phyloP scores from a whole-genome alignment of 345 rosid genomes.

The Carallia pectinifolia region DNA sequence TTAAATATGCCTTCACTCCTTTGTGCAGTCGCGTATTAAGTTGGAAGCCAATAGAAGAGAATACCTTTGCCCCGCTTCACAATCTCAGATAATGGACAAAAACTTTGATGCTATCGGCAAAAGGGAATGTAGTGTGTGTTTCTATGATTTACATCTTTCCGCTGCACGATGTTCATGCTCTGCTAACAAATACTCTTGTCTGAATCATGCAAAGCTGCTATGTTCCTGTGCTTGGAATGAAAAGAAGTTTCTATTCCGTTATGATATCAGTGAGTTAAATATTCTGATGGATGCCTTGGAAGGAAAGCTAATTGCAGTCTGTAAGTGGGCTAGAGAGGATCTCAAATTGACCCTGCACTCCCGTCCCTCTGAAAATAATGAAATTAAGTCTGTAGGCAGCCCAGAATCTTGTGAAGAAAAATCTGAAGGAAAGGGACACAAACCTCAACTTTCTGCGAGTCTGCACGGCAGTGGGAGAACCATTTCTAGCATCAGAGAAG shows the following conservation, averaged over 20 bases:
- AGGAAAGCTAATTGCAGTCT: slow-evolving; percentile 47
- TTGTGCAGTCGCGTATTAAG: slow-evolving; percentile 50
- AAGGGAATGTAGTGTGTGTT: slow-evolving; percentile 56
- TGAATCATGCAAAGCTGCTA: slow-evolving; percentile 56
- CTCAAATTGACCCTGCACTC: slow-evolving; percentile 30
- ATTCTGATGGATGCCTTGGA: slow-evolving; percentile 60
- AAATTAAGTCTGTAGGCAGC: not conserved
- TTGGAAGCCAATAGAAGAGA: slow-evolving; percentile 48
- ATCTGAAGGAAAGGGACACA: slow-evolving; percentile 17
- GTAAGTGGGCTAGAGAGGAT: slow-evolving; percentile 44
- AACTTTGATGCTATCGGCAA: slow-evolving; percentile 42
- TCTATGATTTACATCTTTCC: slow-evolving; percentile 62
- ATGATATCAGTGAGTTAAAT: slow-evolving; percentile 48
- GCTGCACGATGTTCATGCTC: slow-evolving; percentile 60
- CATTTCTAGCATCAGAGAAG: slow-evolving; percentile 29
- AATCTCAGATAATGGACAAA: slow-evolving; percentile 44
- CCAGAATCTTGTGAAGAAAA: slow-evolving; percentile 7
- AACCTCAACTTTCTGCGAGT: slow-evolving; percentile 3
- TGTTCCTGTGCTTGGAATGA: slow-evolving; percentile 59
- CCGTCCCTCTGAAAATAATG: slow-evolving; percentile 15
- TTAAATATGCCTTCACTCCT: not conserved
- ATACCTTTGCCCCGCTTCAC: slow-evolving; percentile 40
- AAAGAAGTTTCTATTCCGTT: slow-evolving; percentile 52
- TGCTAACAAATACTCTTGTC: slow-evolving; percentile 50
- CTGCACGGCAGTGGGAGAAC: slow-evolving; percentile 10